Base-by-base conservation (phyloP, 495 filamentous ascomycete species). In the Penicillium canescens region DNA sequence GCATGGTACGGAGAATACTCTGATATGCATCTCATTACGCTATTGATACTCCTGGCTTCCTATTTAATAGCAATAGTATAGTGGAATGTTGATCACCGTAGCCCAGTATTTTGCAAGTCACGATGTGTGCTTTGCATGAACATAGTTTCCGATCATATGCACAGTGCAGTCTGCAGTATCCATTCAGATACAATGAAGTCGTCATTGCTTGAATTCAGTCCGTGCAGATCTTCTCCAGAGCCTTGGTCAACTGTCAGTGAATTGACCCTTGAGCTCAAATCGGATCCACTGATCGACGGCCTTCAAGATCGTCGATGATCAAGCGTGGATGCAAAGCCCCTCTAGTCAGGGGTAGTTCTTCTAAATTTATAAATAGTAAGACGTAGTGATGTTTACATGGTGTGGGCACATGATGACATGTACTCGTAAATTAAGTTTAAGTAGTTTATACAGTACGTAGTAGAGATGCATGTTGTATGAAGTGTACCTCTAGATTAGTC, bases 21-120 rank as follows among this genome's bases (percentile, higher is more conserved):
- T 48, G 16, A 18, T 18, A n/a, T 50, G 36, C 47, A 39, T 8
- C 40, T 23, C 20, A 46, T 16, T 26, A 33, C 39, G 26, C 50
- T 58, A 50, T 40, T 54, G 50, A 53, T 35, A 46, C 50, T 44
- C 45, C 48, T 57, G 36, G 43, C 49, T 33, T 47, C 28, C 13
- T 36, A 13, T 45, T 45, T 18, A 18, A 18, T 18, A 18, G 16
- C 9, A 36, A 46, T 46, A 36, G 33, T 12, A 31, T 31, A 31
- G 2, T 7, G 5, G 28, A 31, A 31, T 7, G 9, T 47, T 24
- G 20, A 46, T 46, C 43, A 3, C 10, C 28, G 3, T 20, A 42
- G n/a, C 4, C 6, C 4, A 9, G 26, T 3, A 31, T n/a, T 9
- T 31, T 16, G 20, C 3, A 16, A 10, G 34, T n/a, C 12, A 41